Evolutionary conservation across 2,329 filamentous ascomycete genomes (phyloP).

Genomic region (Talaromyces amestolkiae): DNA sequence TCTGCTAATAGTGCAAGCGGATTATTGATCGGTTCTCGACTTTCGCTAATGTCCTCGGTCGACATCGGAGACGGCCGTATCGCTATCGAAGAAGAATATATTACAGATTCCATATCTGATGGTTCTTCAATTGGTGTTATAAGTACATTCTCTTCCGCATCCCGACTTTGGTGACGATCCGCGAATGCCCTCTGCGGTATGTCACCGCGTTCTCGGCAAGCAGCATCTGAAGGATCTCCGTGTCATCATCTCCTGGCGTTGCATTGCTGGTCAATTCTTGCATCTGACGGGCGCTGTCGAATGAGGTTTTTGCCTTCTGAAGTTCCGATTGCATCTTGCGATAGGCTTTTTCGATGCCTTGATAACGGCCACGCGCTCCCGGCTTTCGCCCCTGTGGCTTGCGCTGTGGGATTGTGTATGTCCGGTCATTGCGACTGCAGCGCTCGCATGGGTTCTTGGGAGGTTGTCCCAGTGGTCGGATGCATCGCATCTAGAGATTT

Average conservation of each 20-base stretch:
- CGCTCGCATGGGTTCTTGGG: too few relatives aligned
- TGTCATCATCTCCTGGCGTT: conserved; percentile 1
- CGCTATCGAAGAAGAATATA: not conserved
- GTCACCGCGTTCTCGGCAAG: not conserved
- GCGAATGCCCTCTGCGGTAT: not conserved
- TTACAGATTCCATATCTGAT: not conserved
- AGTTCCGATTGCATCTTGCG: conserved; percentile 29
- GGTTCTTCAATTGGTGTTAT: not conserved
- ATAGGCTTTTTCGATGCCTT: conserved; percentile 30
- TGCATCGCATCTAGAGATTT: conserved; percentile 28
- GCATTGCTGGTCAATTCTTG: too few relatives aligned
- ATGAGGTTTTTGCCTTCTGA: conserved; percentile 21
- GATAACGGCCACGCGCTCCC: conserved; percentile 30
- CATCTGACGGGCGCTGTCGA: not conserved
- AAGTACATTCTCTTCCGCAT: too few relatives aligned
- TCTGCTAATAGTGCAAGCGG: conserved; percentile 30
- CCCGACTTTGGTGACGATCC: not conserved
- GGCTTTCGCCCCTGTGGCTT: conserved; percentile 28
- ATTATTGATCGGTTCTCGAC: conserved; percentile 28
- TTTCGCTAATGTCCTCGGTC: not conserved
- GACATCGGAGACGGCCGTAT: not conserved
- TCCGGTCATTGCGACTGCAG: too few relatives aligned
- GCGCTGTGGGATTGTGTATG: conserved; percentile 27
- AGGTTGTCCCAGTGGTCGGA: conserved; percentile 18
- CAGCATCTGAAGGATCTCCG: not conserved